These are phyloP conservation scores for Neofusicoccum kwambonambiense DNA, from an alignment of 2,329 filamentous ascomycete species.

Conservation along the genomic window DNA sequence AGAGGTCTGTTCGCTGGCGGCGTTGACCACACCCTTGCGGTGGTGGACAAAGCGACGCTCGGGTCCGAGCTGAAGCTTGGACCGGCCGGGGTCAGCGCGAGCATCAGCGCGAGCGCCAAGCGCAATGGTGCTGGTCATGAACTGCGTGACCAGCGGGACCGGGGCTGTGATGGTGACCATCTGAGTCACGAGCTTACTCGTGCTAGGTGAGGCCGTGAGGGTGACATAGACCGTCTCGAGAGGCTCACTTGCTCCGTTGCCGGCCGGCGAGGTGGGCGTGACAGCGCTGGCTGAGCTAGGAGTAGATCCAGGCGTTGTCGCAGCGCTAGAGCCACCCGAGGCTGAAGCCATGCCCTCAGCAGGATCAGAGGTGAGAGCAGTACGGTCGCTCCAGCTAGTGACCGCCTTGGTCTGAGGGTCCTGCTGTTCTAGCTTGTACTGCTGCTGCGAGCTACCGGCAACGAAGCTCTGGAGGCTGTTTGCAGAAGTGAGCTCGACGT, in stretches of 20 bases:
- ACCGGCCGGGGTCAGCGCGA: not conserved
- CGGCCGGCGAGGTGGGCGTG: not conserved
- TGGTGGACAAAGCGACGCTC: not conserved
- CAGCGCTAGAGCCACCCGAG: not conserved
- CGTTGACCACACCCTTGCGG: not conserved
- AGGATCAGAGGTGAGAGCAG: conserved; percentile 35
- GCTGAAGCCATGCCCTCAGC: not conserved
- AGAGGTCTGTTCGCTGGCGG: not conserved
- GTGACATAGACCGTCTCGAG: conserved; percentile 14
- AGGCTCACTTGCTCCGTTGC: not conserved
- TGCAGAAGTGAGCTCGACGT: conserved; percentile 43
- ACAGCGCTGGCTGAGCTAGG: not conserved
- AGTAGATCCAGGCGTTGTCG: not conserved
- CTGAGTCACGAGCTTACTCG: not conserved
- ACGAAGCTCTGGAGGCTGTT: conserved; percentile 20
- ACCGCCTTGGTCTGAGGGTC: conserved; percentile 44
- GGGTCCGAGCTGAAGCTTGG: not conserved
- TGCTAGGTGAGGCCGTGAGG: not conserved
- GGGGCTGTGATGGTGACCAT: conserved; percentile 8
- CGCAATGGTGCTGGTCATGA: conserved; percentile 1
- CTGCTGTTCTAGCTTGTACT: conserved; percentile 36
- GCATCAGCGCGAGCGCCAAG: not conserved
- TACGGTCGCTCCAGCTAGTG: conserved; percentile 38
- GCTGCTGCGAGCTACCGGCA: conserved; percentile 8
- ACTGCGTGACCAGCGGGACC: not conserved